Percentiles rank a stretch among this genome's conserved stretches.
Conservation (phyloP, 164 flowering plant genomes). For the Tinospora cordifolia region DNA sequence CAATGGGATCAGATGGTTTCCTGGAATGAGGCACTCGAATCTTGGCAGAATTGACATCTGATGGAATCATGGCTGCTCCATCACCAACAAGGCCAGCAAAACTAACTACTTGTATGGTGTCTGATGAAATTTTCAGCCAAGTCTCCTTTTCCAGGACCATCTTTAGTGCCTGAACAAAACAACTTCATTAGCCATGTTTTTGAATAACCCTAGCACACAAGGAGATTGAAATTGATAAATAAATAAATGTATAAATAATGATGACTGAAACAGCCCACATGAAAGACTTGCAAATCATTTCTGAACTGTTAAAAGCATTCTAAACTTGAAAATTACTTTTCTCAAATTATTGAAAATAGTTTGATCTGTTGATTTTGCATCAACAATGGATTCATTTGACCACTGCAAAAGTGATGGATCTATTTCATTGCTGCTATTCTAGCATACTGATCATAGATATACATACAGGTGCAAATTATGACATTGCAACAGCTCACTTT, state of each 20-base stretch:
- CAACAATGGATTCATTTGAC: neutral
- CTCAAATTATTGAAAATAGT: neutral
- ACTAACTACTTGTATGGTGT: conserved; percentile 64
- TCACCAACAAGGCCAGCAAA: conserved; percentile 95
- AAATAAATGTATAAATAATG: too few species aligned
- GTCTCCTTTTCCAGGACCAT: conserved; percentile 94
- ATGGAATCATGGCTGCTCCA: conserved; percentile 66
- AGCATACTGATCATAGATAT: too few species aligned
- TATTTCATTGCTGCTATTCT: too few species aligned
- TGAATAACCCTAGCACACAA: neutral
- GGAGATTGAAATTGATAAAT: too few species aligned
- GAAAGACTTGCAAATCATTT: neutral
- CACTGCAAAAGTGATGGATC: neutral
- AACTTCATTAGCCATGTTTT: conserved; percentile 7
- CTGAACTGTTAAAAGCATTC: neutral
- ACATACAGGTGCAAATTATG: too few species aligned
- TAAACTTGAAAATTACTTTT: neutral
- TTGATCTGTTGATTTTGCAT: neutral
- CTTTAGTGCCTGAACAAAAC: conserved; percentile 63
- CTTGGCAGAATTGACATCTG: conserved; percentile 35
- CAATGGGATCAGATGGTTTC: conserved; percentile 31
- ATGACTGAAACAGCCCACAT: neutral
- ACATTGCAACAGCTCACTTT: too few species aligned
- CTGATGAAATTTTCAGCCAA: conserved; percentile 73
- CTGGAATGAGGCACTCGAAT: conserved; percentile 28